Base-by-base conservation (phyloP, 169 alveolate genomes). In the Cyclospora cayetanensis region DNA sequence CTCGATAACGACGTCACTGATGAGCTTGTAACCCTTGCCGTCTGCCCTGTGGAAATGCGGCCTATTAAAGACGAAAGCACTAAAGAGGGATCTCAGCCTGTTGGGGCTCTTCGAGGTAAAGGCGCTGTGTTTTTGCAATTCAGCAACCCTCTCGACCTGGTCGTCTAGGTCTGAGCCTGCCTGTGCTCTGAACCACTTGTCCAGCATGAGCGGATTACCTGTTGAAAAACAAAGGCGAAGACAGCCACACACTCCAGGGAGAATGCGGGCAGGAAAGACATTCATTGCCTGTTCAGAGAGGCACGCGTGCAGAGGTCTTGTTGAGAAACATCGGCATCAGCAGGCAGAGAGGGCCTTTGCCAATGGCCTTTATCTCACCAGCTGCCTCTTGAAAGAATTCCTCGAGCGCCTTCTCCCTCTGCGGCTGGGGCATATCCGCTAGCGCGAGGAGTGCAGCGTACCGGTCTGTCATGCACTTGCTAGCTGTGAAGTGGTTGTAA, bases 111-210 rank as follows among this genome's bases (percentile, higher is more conserved):
- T 92, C 35, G 37, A 15, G 15, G 79, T 43, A 72, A 92, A 92
- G 86, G 60, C 90, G 11, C 55, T 34, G 76, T 92, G 94, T 82
- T 60, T 15, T 79, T 55, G 76, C 63, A 92, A 90, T 39, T 1
- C 37, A 42, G n/a, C 31, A 20, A 92, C 93, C 50, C 82, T 11
- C 90, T 41, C 92, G 34, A 86, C 46, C 39, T 43, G 46, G 90
- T 70, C 87, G 35, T 77, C 90, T 29, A 43, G 70, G 50, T 92
- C 93, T 0, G 93, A n/a, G 42, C 11, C 3, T 11, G 94, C 92
- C 52, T 92, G 94, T 20, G 89, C 74, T n/a, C 93, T 46, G 15
- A 92, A 92, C 90, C 93, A 85, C 79, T 82, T 50, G 60, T 82
- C 77, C 53, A 82, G 60, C 52, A 82, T 72, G 20, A 79, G 46